phyloP scores from a whole-genome alignment of 345 rosid genomes.

The Euclidium syriacum region DNA sequence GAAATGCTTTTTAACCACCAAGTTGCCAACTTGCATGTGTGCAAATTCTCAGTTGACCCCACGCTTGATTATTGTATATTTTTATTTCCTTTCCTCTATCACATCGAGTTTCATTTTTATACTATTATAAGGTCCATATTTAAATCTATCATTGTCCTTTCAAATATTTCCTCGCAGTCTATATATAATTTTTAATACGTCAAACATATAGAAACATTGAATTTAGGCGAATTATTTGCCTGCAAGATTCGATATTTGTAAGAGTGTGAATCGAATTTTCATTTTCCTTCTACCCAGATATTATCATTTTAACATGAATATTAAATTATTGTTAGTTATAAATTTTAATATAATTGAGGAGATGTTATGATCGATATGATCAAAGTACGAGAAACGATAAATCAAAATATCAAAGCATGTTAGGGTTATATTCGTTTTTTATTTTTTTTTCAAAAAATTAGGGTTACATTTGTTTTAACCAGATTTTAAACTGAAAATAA shows the following conservation, averaged over 20 bases:
- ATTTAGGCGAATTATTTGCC: constrained; percentile 5
- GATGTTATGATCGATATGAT: no score
- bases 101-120: constrained; percentile 14
- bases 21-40: constrained; percentile 35
- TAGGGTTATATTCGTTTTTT: no score
- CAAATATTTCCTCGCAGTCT: constrained; percentile 4
- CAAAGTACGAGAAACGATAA: no score
- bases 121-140: constrained; percentile 1
- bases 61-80: constrained; percentile 3
- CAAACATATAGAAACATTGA: constrained; percentile 22
- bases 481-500: no score
- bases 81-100: constrained; percentile 1
- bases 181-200: background rate
- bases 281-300: no score
- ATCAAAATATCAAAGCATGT: no score
- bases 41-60: constrained; percentile 31
- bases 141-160: constrained; percentile 8
- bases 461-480: no score
- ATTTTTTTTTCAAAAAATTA: no score
- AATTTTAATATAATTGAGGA: no score
- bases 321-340: no score
- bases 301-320: no score
- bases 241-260: constrained; percentile 10
- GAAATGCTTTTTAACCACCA: constrained; percentile 29
- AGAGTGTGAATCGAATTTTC: constrained; percentile 9